These are phyloP conservation scores for Emmonsia crescens DNA, from an alignment of 2,329 filamentous ascomycete genomes.

Conservation along the genomic window DNA sequence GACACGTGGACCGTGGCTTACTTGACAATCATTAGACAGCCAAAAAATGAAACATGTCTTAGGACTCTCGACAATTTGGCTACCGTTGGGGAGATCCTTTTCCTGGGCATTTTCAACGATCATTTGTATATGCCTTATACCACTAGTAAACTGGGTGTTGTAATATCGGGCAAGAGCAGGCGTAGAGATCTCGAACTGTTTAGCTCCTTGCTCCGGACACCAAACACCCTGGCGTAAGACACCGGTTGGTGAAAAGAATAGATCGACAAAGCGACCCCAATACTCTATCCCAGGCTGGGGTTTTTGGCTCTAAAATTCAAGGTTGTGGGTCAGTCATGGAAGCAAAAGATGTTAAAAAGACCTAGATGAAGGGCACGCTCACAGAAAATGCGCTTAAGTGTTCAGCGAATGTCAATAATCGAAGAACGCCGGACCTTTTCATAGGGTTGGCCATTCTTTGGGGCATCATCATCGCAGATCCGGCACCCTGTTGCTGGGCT, in stretches of 20 bases:
- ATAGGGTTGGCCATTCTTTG: slow-evolving; percentile 24
- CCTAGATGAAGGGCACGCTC: slow-evolving; percentile 29
- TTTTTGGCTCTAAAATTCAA: slow-evolving; percentile 39
- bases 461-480: slow-evolving; percentile 29
- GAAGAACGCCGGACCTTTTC: slow-evolving; percentile 39
- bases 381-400: slow-evolving; percentile 46
- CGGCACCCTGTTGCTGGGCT: slow-evolving; percentile 29
- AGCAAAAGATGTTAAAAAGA: background rate
- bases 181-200: slow-evolving; percentile 77
- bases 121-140: slow-evolving; percentile 75
- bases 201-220: slow-evolving; percentile 48
- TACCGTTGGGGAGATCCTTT: slow-evolving; percentile 48
- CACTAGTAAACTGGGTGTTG: slow-evolving; percentile 76
- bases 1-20: slow-evolving; percentile 35
- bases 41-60: slow-evolving; percentile 79
- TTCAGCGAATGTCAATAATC: slow-evolving; percentile 47
- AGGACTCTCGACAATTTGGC: slow-evolving; percentile 62
- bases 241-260: slow-evolving; percentile 69
- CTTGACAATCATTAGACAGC: slow-evolving; percentile 74
- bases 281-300: slow-evolving; percentile 54
- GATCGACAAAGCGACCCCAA: slow-evolving; percentile 69
- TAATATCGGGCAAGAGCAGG: slow-evolving; percentile 81
- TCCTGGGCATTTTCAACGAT: slow-evolving; percentile 61
- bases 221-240: slow-evolving; percentile 64
- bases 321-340: background rate